phyloP scores from a whole-genome alignment of 225 moss, liverwort and hornwort species.

The Antitrichia curtipendula region DNA sequence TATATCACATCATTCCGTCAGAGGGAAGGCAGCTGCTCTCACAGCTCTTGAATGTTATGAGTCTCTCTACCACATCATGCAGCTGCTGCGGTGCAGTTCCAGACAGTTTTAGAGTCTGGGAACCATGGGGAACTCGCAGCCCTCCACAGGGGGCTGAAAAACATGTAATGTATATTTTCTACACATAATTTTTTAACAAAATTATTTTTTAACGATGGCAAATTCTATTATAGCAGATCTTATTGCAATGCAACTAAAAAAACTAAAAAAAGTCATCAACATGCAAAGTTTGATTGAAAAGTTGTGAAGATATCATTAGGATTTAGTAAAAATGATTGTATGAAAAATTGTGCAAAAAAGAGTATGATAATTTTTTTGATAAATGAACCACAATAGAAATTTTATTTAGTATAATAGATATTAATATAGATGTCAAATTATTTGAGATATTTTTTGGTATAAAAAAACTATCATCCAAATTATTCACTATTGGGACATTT shows the following conservation, averaged over 20 bases:
- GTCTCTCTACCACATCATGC: no score
- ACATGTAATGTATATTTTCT: no score
- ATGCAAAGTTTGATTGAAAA: neutral
- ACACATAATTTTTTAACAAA: neutral
- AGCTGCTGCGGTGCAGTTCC: no score
- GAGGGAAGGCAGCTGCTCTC: no score
- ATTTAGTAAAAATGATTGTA: neutral
- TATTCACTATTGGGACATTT: neutral
- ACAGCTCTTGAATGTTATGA: no score
- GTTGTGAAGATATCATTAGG: neutral
- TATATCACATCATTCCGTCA: no score
- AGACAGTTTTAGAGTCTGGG: no score
- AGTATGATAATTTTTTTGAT: neutral
- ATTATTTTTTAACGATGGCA: rapidly evolving
- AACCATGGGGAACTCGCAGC: no score
- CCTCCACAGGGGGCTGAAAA: no score
- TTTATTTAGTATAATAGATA: neutral
- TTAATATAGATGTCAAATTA: neutral
- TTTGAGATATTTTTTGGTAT: rapidly evolving
- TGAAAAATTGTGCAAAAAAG: rapidly evolving
- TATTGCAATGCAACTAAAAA: neutral
- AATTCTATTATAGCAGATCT: rapidly evolving
- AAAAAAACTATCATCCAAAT: neutral
- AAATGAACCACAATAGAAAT: neutral
- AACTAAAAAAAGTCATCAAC: neutral